A percentile compares a stretch with the other conserved stretches of the same genome.
Conservation (phyloP, 2,329 filamentous ascomycete species). For the Venturia pyrina region DNA sequence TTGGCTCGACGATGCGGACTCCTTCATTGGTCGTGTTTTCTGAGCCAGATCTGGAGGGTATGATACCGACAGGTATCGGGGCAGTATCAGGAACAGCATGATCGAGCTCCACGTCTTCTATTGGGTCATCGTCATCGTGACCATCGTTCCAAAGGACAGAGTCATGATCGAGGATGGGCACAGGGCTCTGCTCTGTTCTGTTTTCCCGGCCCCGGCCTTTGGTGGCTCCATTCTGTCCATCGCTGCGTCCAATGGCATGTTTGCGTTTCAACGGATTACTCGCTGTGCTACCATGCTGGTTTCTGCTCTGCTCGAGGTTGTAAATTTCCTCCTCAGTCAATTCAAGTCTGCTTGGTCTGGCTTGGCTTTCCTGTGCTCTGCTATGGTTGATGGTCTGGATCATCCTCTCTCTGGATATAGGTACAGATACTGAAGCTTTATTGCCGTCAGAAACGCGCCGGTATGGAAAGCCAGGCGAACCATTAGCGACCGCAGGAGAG, state of each 20-base stretch:
- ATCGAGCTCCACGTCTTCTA: neutral
- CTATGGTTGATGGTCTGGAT: neutral
- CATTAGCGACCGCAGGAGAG: neutral
- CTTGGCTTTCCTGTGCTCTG: neutral
- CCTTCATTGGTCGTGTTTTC: neutral
- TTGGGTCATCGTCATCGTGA: neutral
- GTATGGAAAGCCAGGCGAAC: slow-evolving; percentile 4
- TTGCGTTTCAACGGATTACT: neutral
- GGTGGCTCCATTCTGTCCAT: neutral
- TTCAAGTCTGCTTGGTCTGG: neutral
- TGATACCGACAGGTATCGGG: too few species aligned
- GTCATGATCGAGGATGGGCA: neutral
- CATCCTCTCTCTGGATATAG: neutral
- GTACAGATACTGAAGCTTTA: neutral
- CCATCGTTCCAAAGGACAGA: neutral
- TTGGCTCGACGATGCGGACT: neutral
- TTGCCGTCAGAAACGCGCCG: neutral
- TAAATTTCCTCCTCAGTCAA: neutral
- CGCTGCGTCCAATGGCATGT: neutral
- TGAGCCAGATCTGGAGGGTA: neutral
- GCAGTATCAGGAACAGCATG: neutral
- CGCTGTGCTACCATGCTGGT: neutral
- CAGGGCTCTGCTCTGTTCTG: neutral
- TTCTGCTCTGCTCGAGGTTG: neutral
- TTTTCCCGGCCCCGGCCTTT: neutral